A percentile compares a stretch with the other conserved stretches of the same genome.
These are phyloP conservation scores for Paramecium tetraurelia DNA, from an alignment of 73 alveolate genomes.

Conservation along the genomic window DNA sequence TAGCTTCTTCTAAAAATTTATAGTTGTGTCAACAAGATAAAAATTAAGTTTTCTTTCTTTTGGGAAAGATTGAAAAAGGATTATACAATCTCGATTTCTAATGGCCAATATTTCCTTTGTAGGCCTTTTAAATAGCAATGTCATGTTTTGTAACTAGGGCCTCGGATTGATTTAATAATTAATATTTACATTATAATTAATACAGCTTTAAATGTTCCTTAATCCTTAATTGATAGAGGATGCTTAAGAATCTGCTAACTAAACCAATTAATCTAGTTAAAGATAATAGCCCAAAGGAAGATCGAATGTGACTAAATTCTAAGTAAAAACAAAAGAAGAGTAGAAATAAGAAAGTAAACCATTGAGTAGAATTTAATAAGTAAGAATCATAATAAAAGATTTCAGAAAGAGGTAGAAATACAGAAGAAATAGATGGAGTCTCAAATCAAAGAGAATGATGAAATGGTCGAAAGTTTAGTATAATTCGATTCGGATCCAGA, in stretches of 20 bases:
- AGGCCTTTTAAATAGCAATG: background rate
- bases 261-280: background rate
- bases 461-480: background rate
- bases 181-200: background rate
- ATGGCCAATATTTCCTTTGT: background rate
- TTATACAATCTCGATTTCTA: background rate
- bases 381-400: background rate
- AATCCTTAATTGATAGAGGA: background rate
- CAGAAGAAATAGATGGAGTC: background rate
- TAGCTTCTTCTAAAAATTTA: background rate
- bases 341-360: background rate
- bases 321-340: background rate
- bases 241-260: background rate
- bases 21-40: background rate
- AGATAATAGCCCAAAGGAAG: background rate
- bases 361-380: background rate
- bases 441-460: background rate
- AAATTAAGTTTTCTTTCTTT: background rate
- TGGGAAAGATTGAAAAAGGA: background rate
- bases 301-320: background rate
- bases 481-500: conserved; percentile 22
- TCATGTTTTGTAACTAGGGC: background rate
- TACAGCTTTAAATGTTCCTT: background rate
- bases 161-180: background rate
- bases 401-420: background rate